These are phyloP conservation scores for Pisolithus sp. DNA, from an alignment of 768 basidiomycete species.

Conservation along the genomic window DNA sequence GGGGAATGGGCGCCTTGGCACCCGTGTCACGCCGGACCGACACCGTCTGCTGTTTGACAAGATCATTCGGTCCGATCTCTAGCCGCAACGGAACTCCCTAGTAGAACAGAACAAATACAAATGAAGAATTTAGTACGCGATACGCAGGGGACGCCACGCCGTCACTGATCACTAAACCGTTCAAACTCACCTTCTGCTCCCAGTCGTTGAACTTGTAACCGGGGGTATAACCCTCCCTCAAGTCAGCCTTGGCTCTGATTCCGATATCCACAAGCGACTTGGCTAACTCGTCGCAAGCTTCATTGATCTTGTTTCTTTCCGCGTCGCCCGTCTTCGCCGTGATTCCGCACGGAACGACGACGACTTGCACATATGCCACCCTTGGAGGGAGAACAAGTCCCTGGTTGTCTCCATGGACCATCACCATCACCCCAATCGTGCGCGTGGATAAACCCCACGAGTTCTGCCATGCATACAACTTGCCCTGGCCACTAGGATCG, in stretches of 20 bases:
- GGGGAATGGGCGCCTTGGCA: constrained; percentile 49
- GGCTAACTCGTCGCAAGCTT: constrained; percentile 73
- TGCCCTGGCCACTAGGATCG: constrained; percentile 57
- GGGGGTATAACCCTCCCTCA: constrained; percentile 93
- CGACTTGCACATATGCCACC: constrained; percentile 87
- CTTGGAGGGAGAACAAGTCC: constrained; percentile 96
- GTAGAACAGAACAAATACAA: constrained; percentile 1
- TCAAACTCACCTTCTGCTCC: constrained; percentile 80
- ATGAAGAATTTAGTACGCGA: background rate
- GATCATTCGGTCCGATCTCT: constrained; percentile 92
- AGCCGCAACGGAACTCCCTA: constrained; percentile 96
- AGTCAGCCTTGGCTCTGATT: constrained; percentile 82
- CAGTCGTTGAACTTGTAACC: constrained; percentile 99
- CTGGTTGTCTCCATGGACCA: constrained; percentile 98
- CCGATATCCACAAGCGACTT: constrained; percentile 63
- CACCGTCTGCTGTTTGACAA: constrained; percentile 75
- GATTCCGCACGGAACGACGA: constrained; percentile 91
- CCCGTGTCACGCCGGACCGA: constrained; percentile 78
- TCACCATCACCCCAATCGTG: constrained; percentile 97
- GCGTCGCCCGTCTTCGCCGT: constrained; percentile 75
- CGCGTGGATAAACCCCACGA: constrained; percentile 98
- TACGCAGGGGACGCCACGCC: background rate
- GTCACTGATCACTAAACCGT: background rate
- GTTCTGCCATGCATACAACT: constrained; percentile 93
- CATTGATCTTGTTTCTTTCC: constrained; percentile 64